Percentiles rank a stretch among this genome's conserved stretches.
phyloP scores from a whole-genome alignment of 1,139 yeast species.

The Diutina rugosa region DNA sequence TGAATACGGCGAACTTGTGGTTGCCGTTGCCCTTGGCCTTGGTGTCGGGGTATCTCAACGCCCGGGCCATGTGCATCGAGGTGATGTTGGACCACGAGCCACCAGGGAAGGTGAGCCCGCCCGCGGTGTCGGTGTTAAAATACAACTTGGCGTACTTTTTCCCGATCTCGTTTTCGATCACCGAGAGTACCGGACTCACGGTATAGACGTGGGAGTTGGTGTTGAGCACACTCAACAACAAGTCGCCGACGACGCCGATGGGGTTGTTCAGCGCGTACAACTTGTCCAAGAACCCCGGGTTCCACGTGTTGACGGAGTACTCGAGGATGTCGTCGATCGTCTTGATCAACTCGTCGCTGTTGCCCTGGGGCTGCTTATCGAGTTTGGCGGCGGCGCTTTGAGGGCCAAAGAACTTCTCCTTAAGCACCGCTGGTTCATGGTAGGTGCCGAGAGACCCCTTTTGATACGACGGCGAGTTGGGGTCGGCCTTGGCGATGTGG shows the following conservation, averaged over 20 bases:
- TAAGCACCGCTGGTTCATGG: constrained; percentile 21
- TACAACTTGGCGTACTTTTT: constrained; percentile 55
- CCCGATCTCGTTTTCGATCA: constrained; percentile 60
- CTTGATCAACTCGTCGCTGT: constrained; percentile 17
- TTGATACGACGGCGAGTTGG: constrained; percentile 14
- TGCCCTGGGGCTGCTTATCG: constrained; percentile 4
- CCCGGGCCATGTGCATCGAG: constrained; percentile 66
- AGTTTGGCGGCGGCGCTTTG: neutral
- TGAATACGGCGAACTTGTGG: constrained; percentile 53
- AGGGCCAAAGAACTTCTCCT: constrained; percentile 4
- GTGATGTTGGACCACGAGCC: constrained; percentile 84
- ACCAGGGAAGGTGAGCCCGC: constrained; percentile 80
- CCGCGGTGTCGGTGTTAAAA: constrained; percentile 35
- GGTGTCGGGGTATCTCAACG: constrained; percentile 56
- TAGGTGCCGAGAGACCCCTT: constrained; percentile 24
- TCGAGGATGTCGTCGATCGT: constrained; percentile 47
- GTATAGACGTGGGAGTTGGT: constrained; percentile 82
- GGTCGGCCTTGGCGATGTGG: constrained; percentile 24
- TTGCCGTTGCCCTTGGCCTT: constrained; percentile 44
- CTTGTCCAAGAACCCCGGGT: constrained; percentile 75
- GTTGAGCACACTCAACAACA: constrained; percentile 57
- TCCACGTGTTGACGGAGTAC: constrained; percentile 78
- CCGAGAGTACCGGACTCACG: constrained; percentile 71
- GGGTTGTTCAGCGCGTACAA: constrained; percentile 78
- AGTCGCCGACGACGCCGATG: constrained; percentile 65